Evolutionary conservation across 2,329 filamentous ascomycete genomes (phyloP).

Genomic region (Paradendryphiella salina): DNA sequence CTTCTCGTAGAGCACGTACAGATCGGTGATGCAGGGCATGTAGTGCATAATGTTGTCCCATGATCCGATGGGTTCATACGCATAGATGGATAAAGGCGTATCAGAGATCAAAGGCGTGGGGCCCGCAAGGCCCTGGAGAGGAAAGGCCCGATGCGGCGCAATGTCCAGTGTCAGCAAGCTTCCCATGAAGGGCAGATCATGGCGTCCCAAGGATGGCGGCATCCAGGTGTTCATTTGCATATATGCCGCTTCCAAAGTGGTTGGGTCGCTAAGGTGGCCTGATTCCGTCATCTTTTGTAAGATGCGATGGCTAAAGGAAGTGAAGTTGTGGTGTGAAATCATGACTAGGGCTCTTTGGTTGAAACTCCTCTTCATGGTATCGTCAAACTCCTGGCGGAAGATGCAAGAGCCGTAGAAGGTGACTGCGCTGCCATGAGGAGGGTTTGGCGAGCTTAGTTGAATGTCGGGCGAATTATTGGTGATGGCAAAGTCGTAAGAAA

Average conservation of each 20-base stretch:
- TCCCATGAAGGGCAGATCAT: slow-evolving; percentile 48
- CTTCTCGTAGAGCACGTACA: slow-evolving; percentile 49
- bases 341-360: slow-evolving; percentile 48
- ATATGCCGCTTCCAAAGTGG: slow-evolving; percentile 44
- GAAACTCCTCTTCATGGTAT: slow-evolving; percentile 49
- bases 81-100: slow-evolving; percentile 42
- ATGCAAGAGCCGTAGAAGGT: slow-evolving; percentile 45
- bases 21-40: slow-evolving; percentile 48
- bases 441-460: slow-evolving; percentile 46
- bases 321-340: slow-evolving; percentile 49
- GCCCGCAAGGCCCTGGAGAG: slow-evolving; percentile 45
- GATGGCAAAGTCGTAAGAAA: slow-evolving; percentile 48
- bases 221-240: slow-evolving; percentile 46
- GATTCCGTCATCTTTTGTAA: slow-evolving; percentile 45
- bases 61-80: slow-evolving; percentile 47
- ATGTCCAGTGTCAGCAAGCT: slow-evolving; percentile 45
- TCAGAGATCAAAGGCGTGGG: slow-evolving; percentile 38
- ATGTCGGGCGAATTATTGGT: slow-evolving; percentile 61
- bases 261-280: slow-evolving; percentile 46
- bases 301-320: slow-evolving; percentile 43
- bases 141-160: slow-evolving; percentile 48
- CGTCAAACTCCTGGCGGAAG: slow-evolving; percentile 49
- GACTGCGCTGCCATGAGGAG: slow-evolving; percentile 46
- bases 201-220: slow-evolving; percentile 43
- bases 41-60: slow-evolving; percentile 48